These are phyloP conservation scores for Echria macrotheca DNA, from an alignment of 495 filamentous ascomycete species.

Conservation along the genomic window DNA sequence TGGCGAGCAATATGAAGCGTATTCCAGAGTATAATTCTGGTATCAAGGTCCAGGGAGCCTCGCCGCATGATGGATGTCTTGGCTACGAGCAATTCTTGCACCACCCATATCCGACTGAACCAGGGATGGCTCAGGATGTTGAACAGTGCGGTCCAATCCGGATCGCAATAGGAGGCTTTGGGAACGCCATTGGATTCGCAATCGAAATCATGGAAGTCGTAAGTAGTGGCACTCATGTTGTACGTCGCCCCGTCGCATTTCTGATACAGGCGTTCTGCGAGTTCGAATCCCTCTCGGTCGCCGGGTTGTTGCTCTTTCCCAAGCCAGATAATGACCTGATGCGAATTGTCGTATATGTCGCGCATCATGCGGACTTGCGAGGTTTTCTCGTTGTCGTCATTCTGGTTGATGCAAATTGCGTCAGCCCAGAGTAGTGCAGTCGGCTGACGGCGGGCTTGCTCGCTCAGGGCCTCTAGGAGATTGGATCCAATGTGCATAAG, in stretches of 20 bases:
- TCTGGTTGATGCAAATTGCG: neutral
- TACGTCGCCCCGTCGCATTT: neutral
- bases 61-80: neutral
- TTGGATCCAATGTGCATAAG: neutral
- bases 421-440: neutral
- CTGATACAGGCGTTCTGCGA: neutral
- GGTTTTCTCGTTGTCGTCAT: neutral
- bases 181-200: neutral
- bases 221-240: neutral
- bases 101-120: neutral
- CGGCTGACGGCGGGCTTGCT: neutral
- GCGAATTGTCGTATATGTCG: neutral
- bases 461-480: neutral
- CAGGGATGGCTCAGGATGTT: neutral
- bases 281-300: neutral
- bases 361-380: neutral
- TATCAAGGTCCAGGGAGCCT: neutral
- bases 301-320: neutral
- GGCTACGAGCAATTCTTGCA: neutral
- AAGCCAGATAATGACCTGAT: neutral
- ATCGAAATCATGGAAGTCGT: neutral
- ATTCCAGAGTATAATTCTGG: neutral
- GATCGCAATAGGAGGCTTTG: neutral
- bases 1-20: neutral
- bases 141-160: neutral